A percentile compares a stretch with the other conserved stretches of the same genome.
These are phyloP conservation scores for Polygonum aviculare DNA, from an alignment of 148 eudicot species.

Conservation along the genomic window DNA sequence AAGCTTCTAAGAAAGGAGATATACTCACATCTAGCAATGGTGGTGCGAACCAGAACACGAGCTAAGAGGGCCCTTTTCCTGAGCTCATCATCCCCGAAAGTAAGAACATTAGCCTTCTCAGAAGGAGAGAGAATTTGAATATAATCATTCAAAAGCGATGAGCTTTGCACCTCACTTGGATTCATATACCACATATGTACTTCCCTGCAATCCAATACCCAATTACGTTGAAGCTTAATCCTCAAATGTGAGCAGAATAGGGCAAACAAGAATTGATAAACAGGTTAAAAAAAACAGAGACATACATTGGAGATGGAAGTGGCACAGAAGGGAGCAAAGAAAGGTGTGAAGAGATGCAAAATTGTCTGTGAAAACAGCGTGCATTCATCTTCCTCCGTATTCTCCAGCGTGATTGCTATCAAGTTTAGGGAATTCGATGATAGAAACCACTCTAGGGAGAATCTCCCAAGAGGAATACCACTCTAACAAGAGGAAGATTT, in stretches of 20 bases:
- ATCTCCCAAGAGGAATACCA: neutral
- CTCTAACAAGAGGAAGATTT: too few species aligned
- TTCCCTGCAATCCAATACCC: conserved; percentile 42
- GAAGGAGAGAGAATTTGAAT: conserved; percentile 54
- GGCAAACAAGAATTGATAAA: neutral
- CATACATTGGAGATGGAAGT: conserved; percentile 59
- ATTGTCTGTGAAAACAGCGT: conserved; percentile 33
- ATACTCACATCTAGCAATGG: conserved; percentile 75
- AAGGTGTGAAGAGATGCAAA: conserved; percentile 26
- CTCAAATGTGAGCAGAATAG: neutral
- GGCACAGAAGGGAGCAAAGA: conserved; percentile 31
- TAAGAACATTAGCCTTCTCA: conserved; percentile 55
- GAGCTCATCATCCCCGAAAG: too few species aligned
- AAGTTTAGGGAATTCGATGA: neutral
- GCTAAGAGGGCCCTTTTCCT: conserved; percentile 22
- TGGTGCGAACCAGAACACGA: conserved; percentile 81
- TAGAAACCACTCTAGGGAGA: too few species aligned
- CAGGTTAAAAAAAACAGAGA: neutral
- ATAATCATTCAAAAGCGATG: conserved; percentile 44
- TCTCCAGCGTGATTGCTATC: neutral
- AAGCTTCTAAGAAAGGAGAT: neutral
- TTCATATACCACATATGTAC: conserved; percentile 72
- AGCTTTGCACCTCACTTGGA: conserved; percentile 61
- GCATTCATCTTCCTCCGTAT: conserved; percentile 23
- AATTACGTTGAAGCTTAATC: neutral